Conservation (phyloP, 73 alveolate genomes). For the Diophrys sp. region DNA sequence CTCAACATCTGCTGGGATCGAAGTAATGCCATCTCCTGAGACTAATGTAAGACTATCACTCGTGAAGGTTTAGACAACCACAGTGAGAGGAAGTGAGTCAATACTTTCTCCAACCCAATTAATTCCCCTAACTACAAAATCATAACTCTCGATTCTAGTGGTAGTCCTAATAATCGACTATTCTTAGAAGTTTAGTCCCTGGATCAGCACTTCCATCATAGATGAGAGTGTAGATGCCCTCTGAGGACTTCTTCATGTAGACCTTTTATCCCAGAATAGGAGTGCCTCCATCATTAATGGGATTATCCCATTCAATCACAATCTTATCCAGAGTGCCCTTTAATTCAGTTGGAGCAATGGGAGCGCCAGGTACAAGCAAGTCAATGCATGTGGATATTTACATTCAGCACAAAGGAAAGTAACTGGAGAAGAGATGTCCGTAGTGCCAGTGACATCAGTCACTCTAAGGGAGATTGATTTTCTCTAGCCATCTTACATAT, state of each 20-base stretch:
- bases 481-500: constrained; percentile 1
- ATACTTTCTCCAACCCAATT: constrained; percentile 61
- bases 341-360: constrained; percentile 27
- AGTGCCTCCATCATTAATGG: constrained; percentile 69
- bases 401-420: constrained; percentile 49
- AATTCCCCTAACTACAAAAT: constrained; percentile 50
- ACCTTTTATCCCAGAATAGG: constrained; percentile 68
- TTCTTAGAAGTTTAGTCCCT: constrained; percentile 30
- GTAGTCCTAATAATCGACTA: constrained; percentile 38
- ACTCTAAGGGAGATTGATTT: constrained; percentile 6
- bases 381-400: background rate
- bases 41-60: constrained; percentile 16
- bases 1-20: constrained; percentile 32
- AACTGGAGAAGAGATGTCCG: constrained; percentile 46
- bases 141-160: constrained; percentile 46
- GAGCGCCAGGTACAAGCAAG: constrained; percentile 33
- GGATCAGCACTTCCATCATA: constrained; percentile 61
- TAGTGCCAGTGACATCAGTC: constrained; percentile 21
- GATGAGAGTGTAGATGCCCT: constrained; percentile 36
- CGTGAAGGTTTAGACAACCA: constrained; percentile 22
- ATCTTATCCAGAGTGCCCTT: constrained; percentile 52
- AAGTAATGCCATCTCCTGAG: constrained; percentile 55
- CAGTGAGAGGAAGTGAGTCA: constrained; percentile 37
- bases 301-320: constrained; percentile 67
- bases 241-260: constrained; percentile 46